These are phyloP conservation scores for Monascus purpureus DNA, from an alignment of 495 filamentous ascomycete species.

Conservation along the genomic window DNA sequence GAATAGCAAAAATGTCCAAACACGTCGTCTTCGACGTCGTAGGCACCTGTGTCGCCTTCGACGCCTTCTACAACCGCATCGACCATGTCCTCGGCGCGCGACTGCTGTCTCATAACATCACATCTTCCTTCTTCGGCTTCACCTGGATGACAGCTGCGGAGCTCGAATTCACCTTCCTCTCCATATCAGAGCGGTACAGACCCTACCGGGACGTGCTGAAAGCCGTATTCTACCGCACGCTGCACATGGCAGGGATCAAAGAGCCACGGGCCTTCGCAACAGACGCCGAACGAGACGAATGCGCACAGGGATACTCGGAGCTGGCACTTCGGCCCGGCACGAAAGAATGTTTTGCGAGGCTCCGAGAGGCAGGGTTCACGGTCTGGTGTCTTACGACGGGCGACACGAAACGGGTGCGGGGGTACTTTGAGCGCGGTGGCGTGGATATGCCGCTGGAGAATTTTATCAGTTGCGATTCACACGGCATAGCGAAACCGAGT, in stretches of 20 bases:
- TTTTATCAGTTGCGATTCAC: conserved; percentile 22
- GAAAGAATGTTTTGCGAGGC: conserved; percentile 15
- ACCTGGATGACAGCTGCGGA: conserved; percentile 29
- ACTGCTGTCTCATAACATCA: conserved; percentile 18
- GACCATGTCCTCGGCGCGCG: conserved; percentile 12
- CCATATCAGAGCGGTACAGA: conserved; percentile 22
- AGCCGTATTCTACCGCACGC: conserved; percentile 25
- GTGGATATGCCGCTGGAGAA: conserved; percentile 27
- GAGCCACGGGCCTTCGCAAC: conserved; percentile 21
- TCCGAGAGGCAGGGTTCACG: conserved; percentile 21
- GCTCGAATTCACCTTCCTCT: conserved; percentile 27
- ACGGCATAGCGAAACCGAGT: conserved; percentile 19
- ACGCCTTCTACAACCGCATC: conserved; percentile 20
- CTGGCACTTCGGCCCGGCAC: conserved; percentile 16
- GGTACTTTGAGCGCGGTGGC: conserved; percentile 22
- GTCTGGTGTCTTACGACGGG: conserved; percentile 31
- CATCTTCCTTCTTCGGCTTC: conserved; percentile 21
- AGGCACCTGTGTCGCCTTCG: conserved; percentile 29
- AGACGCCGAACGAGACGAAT: conserved; percentile 18
- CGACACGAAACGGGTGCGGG: conserved; percentile 19
- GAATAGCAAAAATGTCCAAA: conserved; percentile 10
- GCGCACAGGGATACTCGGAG: conserved; percentile 15
- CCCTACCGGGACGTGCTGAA: conserved; percentile 19
- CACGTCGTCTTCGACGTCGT: conserved; percentile 32
- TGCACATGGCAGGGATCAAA: conserved; percentile 22